Base-by-base conservation (phyloP, 1,284 basidiomycete species). In the Cryptococcus hybrid region DNA sequence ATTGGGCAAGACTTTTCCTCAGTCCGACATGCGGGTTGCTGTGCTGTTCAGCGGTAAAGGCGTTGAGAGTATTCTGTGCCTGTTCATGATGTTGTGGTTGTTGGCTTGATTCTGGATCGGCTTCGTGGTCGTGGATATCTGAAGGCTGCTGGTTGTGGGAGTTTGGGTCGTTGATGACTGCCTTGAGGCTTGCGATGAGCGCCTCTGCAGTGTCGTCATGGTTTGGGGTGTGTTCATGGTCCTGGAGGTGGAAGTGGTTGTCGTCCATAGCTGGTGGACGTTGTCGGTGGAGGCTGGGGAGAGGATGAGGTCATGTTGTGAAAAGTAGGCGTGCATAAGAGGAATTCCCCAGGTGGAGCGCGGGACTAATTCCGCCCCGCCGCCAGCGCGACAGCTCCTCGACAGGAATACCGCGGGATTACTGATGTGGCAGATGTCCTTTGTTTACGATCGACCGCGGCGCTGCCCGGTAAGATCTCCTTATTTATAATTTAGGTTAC, bases 191-290 rank as follows among this genome's bases (percentile, higher is more conserved):
- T 9, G 61, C 58, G 38, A 62, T 46, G 13, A 59, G 55, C 5
- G 61, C 61, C 48, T 62, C 55, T 8, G 55, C 52, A 2, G 60
- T 51, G 30, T 57, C 57, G 37, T 55, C 54, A 34, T 53, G 55
- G 13, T 34, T 40, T 18, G 42, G 35, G 15, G 40, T 24, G 24
- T 46, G 39, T 30, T 37, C 7, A 44, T 36, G 15, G n/a, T 54
- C 36, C 7, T 48, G 18, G 30, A 35, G 18, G 35, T 43, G 12
- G 36, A 39, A 44, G n/a, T n/a, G 15, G 37, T 30, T 47, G 46
- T 47, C 43, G n/a, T 39, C 48, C 54, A 44, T 43, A 42, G 35
- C 38, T 12, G 30, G 47, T 49, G 30, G n/a, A 42, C 18, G 7
- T 38, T 7, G 13, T 30, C 34, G 37, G 44, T 52, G 34, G 46